These are phyloP conservation scores for Fusarium sp. DNA, from an alignment of 2,329 filamentous ascomycete genomes.

Conservation along the genomic window DNA sequence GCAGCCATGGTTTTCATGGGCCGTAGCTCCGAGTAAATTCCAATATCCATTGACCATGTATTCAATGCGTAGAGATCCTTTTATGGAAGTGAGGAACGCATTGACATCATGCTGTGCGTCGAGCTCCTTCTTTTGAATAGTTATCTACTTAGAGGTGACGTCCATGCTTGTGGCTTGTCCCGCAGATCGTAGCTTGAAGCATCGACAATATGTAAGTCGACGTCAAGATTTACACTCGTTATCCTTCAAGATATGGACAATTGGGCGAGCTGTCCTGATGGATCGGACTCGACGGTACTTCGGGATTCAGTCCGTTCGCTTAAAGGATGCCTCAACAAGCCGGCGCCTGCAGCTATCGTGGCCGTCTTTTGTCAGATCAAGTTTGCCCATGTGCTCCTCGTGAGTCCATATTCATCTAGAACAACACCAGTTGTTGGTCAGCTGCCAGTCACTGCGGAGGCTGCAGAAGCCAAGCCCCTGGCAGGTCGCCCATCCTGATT, in stretches of 20 bases:
- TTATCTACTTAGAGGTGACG: not conserved
- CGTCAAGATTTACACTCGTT: not conserved
- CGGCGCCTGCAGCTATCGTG: conserved; percentile 12
- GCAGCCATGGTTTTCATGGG: conserved; percentile 8
- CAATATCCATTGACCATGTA: not conserved
- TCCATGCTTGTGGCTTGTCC: not conserved
- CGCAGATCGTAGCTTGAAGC: not conserved
- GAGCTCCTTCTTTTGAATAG: not conserved
- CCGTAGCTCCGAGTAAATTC: conserved; percentile 4
- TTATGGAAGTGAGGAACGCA: not conserved
- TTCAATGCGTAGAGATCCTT: not conserved
- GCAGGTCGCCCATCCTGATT: conserved; percentile 23
- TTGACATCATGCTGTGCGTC: not conserved
- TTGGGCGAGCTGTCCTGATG: not conserved
- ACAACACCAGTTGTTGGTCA: conserved; percentile 20
- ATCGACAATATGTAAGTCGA: not conserved
- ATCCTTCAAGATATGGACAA: not conserved
- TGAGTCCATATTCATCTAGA: conserved; percentile 12
- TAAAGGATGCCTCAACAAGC: conserved; percentile 16
- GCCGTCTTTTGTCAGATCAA: conserved; percentile 16
- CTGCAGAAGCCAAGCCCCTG: conserved; percentile 26
- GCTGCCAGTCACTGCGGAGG: conserved; percentile 22
- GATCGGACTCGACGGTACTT: conserved; percentile 26
- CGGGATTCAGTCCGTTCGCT: conserved; percentile 35
- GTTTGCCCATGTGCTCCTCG: conserved; percentile 28